Conservation (phyloP, 352 stramenopile genomes). For the Phytopythium mirpurense region DNA sequence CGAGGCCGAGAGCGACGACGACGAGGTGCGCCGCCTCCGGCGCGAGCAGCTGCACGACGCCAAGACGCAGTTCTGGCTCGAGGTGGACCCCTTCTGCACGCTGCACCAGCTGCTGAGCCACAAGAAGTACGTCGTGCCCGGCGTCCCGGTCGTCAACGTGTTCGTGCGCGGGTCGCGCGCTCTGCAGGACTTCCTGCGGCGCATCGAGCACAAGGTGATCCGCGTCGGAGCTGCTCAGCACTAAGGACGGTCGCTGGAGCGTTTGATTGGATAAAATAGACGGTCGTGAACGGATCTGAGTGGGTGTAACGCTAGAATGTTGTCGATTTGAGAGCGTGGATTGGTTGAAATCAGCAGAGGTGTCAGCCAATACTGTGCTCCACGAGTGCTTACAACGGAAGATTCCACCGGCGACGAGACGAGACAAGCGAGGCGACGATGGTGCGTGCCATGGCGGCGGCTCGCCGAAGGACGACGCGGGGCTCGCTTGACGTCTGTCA, state of each 20-base stretch:
- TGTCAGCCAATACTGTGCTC: too few relatives aligned
- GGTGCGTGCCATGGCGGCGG: constrained; percentile 1
- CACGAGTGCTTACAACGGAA: too few relatives aligned
- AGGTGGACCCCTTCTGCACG: constrained; percentile 77
- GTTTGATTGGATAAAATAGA: constrained; percentile 8
- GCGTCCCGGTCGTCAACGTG: constrained; percentile 79
- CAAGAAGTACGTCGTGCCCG: constrained; percentile 75
- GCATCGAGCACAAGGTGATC: constrained; percentile 61
- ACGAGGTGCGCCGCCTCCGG: constrained; percentile 53
- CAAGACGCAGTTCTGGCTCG: constrained; percentile 74
- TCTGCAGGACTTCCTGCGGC: constrained; percentile 57
- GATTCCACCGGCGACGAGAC: not conserved
- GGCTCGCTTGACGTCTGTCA: too few relatives aligned
- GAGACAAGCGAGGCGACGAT: not conserved
- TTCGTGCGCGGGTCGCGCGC: constrained; percentile 69
- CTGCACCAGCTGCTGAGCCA: constrained; percentile 66
- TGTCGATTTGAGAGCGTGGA: constrained; percentile 5
- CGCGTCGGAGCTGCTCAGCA: constrained; percentile 27
- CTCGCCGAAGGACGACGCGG: not conserved
- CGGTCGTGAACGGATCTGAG: not conserved
- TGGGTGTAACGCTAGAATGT: constrained; percentile 7
- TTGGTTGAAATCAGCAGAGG: constrained; percentile 12
- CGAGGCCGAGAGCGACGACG: constrained; percentile 61
- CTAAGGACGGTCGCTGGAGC: not conserved
- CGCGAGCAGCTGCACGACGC: constrained; percentile 70